Evolutionary conservation across 208 protist genomes (phyloP).

Genomic region (Trypanosoma scelopori): DNA sequence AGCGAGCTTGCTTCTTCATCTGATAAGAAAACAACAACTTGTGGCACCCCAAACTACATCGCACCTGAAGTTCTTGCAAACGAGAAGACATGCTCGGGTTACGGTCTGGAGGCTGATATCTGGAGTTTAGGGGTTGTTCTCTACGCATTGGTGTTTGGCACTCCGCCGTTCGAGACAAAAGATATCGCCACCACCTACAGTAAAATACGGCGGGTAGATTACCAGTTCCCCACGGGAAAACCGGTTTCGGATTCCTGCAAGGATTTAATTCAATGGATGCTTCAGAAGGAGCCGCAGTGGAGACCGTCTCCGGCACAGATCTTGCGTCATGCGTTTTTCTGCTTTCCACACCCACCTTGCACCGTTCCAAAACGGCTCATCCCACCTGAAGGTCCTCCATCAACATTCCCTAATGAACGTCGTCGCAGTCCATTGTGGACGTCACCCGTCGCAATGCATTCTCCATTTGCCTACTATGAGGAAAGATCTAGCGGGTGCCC

Average conservation of each 20-base stretch:
- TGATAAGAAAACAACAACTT: constrained; percentile 75
- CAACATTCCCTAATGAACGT: constrained; percentile 18
- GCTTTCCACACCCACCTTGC: background rate
- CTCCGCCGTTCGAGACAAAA: constrained; percentile 79
- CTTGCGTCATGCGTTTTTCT: constrained; percentile 27
- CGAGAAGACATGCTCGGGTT: constrained; percentile 50
- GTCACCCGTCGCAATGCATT: constrained; percentile 24
- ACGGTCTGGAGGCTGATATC: constrained; percentile 94
- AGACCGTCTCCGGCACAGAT: constrained; percentile 66
- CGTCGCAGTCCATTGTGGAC: constrained; percentile 25
- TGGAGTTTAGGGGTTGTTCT: constrained; percentile 94
- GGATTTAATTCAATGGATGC: constrained; percentile 81
- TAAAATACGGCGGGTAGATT: constrained; percentile 57
- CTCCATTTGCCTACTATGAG: constrained; percentile 20
- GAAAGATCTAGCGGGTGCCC: background rate
- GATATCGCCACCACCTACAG: constrained; percentile 62
- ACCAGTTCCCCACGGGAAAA: constrained; percentile 71
- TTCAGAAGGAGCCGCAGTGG: constrained; percentile 59
- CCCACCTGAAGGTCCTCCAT: constrained; percentile 4
- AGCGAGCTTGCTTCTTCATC: constrained; percentile 33
- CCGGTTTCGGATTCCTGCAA: constrained; percentile 59
- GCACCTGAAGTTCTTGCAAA: constrained; percentile 85
- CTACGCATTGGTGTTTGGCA: constrained; percentile 87
- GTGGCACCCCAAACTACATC: constrained; percentile 97
- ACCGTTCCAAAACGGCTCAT: constrained; percentile 22